Evolutionary conservation across 208 protist genomes (phyloP), one percentile per base, ranked within the genome.

Genomic region (Leishmania arabica): DNA sequence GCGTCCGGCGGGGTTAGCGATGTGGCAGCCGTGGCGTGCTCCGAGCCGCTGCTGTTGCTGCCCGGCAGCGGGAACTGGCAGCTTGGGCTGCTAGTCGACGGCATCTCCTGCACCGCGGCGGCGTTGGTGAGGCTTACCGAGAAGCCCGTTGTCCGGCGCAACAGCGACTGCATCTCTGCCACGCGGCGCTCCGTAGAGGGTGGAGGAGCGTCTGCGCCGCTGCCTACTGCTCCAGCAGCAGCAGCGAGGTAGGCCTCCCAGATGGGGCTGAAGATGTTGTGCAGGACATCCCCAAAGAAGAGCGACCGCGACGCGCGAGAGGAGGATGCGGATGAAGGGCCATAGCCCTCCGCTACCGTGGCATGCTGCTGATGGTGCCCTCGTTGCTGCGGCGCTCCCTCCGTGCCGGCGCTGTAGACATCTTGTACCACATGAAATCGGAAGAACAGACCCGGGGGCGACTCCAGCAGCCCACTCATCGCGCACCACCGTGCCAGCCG

Each of bases 241-340:
- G 49, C 73, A 24, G 79, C 45, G 97, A 92, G 72, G 17, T 98
- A 92, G 5, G 97, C 98, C 45, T 98, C 85, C 88, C 99, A 99
- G 5, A 99, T 87, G 2, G 99, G 99, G n/a, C 78, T 40, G 86
- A 99, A 99, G 9, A 99, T 90, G 88, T 99, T 99, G 49, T 95
- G 82, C 19, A 99, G 75, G 34, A 99, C 84, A 49, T 98, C 91
- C 37, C 90, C 82, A 58, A 99, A 99, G 75, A 77, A 72, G 15
- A 72, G 51, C 11, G 53, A 9, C 27, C 72, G 73, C 53, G 75
- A 3, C 24, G 86, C 49, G 27, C 40, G 34, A 72, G 68, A 53
- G 45, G 42, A 34, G 42, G 68, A 42, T 24, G 24, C 45, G 5
- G 42, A 31, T 72, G 42, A n/a, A 51, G 34, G 8, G 1, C 7